Evolutionary conservation across 139 green algal species (phyloP).

Genomic region (Chlorella sp.): DNA sequence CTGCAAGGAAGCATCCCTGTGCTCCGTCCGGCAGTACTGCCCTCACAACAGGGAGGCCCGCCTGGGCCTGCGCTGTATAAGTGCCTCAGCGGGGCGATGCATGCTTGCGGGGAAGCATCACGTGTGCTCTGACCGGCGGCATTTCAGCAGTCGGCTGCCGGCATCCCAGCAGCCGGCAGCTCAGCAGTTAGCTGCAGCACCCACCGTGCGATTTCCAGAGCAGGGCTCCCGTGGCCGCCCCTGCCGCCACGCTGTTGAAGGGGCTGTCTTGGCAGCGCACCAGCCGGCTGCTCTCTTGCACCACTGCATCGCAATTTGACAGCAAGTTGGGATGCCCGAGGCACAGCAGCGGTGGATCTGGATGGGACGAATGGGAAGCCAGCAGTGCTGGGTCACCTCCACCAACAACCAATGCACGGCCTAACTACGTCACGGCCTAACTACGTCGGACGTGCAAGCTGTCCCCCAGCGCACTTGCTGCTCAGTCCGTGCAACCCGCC

Average conservation of each 20-base stretch:
- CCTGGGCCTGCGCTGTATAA: background rate
- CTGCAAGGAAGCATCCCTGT: no score
- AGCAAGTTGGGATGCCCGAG: background rate
- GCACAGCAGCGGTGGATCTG: no score
- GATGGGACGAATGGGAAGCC: background rate
- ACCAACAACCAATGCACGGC: no score
- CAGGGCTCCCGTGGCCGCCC: conserved; percentile 44
- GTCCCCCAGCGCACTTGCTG: background rate
- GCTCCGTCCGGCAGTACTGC: no score
- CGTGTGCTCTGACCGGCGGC: no score
- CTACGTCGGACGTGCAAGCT: background rate
- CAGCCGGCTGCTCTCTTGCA: conserved; percentile 43
- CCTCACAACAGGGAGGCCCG: background rate
- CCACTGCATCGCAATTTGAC: conserved; percentile 28
- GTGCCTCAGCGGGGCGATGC: background rate
- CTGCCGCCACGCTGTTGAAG: conserved; percentile 50
- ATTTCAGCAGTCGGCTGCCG: no score
- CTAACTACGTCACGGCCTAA: no score
- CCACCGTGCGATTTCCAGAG: conserved; percentile 48
- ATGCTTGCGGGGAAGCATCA: no score
- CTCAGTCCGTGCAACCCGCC: background rate
- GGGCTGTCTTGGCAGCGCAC: conserved; percentile 47
- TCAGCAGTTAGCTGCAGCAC: background rate
- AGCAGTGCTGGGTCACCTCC: background rate
- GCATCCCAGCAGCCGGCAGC: no score